Evolutionary conservation across 2,329 filamentous ascomycete species (phyloP), one percentile per base, ranked within the genome.

Genomic region (Aspergillus pseudoviridinutans): DNA sequence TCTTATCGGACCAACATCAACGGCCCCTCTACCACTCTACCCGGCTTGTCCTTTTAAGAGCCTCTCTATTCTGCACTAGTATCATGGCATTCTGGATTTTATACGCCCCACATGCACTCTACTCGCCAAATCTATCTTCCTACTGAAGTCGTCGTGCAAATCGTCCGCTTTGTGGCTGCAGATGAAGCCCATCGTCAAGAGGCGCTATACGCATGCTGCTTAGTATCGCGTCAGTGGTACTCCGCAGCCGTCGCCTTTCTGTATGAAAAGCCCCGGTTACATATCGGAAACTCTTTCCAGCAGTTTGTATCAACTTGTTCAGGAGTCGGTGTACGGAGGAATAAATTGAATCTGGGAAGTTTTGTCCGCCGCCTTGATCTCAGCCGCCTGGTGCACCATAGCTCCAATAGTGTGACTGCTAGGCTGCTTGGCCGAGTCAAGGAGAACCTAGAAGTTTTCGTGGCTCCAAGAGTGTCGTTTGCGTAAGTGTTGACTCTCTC

Each of bases 391-490:
- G 83, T 86, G 2, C 83, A 87, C 63, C 81, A 86, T 62, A 82
- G 82, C 59, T 81, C 77, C 56, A 84, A 82, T 62, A 82, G 81
- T 51, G 70, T 79, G 9, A 87, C 84, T 0, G 82, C 84, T 22
- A 78, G 84, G 32, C 69, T 87, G 7, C 72, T 87, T 3, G 78
- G 81, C 25, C 74, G 82, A 51, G 79, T 82, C 1, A 85, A 83
- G 59, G 68, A 71, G 5, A 78, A 74, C 1, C 66, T 87, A 20
- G 74, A 81, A 59, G 68, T 72, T n/a, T 86, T 87, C 65, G 68
- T 80, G 50, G 83, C 84, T 1, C 85, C 85, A 1, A 81, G 82
- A 58, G 77, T 81, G 4, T 81, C 80, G 3, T 87, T 87, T 63
- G 80, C 80, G 76, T 79, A 64, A 67, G 77, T 71, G n/a, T 20